Base-by-base conservation (phyloP, 805 yeast genomes). In the Pichia deserticola region DNA sequence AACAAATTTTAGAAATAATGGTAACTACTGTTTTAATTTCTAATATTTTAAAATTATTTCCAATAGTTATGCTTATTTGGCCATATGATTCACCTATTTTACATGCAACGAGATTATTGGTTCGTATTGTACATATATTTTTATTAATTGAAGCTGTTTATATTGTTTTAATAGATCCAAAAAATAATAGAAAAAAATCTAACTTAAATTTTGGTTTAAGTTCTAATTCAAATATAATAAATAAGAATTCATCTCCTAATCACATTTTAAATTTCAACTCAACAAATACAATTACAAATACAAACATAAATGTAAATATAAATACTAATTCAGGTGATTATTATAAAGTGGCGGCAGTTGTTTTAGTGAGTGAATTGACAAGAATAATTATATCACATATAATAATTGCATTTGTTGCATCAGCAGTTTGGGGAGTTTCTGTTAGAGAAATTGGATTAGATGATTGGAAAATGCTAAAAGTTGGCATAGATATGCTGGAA, bases 1-100 rank as follows among this genome's bases (percentile, higher is more conserved):
- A 40, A 6, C 45, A 43, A 37, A 43, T 47, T 4, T 45, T 48
- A 15, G 27, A 29, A 13, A 44, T 53, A 9, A 40, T 90, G 15
- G 75, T 89, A 0, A 74, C 82, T 9, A 84, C 96, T 0, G 74
- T 89, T 1, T 62, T 90, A 42, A 75, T 89, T 6, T 82, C 97
- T 0, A 81, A 88, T 41, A 80, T 87, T 0, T 83, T 92, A 38
- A 88, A 86, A 60, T 71, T 92, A 27, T 83, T 92, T 54, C 99
- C 99, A 0, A 84, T 93, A 20, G 73, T 93, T 35, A 92, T 92
- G 90, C 72, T 93, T 34, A 92, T 93, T 36, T 93, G 99, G 99
- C 93, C 96, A 0, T 93, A 93, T 60, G 97, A 93, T 61, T 78
- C 86, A n/a, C 73, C 84, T 1, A 72, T 84, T 4, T 83, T 68